Evolutionary conservation across 192 early-diverging fungal species (phyloP), one percentile per base, ranked within the genome.

Genomic region (Linnemannia exigua): DNA sequence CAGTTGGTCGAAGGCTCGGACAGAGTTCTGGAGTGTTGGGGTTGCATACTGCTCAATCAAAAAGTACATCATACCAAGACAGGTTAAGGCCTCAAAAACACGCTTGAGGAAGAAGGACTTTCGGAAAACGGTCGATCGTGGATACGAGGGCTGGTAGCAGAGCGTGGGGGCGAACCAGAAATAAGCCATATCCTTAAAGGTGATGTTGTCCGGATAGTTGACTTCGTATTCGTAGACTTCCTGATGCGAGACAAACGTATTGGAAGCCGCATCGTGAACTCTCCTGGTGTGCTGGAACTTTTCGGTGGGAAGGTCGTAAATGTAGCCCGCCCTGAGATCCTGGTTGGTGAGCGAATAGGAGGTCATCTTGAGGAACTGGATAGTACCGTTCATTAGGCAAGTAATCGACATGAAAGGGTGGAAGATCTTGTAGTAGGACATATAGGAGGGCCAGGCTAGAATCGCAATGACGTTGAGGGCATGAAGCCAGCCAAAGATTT

Each of bases 81-180:
- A 87, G 15, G 94, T 91, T 0, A 90, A 70, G 22, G 94, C 79
- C 88, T 98, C 97, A 5, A 90, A 51, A 4, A 95, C 63, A 33
- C 96, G 95, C 88, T 97, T 97, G 69, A 95, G 72, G 76, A 98
- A 91, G 79, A 96, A 96, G 17, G 88, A 90, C 77, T 89, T 91
- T 50, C 95, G 90, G 72, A 98, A 93, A 28, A 83, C 75, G 7
- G 80, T 74, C 16, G 94, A 88, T 44, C 94, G 91, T 75, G 97
- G 97, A 77, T 96, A 98, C 0, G 91, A 91, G 50, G 95, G 94
- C 82, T 98, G 97, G 89, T 97, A 98, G 84, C 96, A 95, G 74
- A 97, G 87, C 22, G 97, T 97, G 3, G 97, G 97, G 17, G 94
- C 94, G 72, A 93, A 88, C 89, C 93, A 92, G 87, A 95, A 97